Base-by-base conservation (phyloP, 371 early-diverging fungal genomes). In the Saksenaea vasiformis region DNA sequence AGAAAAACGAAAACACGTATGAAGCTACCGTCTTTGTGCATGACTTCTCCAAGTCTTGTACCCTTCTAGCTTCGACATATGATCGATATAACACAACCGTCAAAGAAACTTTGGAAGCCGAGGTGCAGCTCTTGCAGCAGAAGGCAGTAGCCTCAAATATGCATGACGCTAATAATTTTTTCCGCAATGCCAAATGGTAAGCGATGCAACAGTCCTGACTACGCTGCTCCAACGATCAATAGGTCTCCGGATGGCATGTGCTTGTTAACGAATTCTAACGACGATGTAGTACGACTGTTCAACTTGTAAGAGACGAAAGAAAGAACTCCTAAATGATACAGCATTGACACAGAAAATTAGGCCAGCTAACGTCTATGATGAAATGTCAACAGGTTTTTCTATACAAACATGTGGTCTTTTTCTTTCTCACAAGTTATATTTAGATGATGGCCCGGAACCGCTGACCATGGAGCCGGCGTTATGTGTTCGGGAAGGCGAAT, bases 211-310 rank as follows among this genome's bases (percentile, higher is more conserved):
- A 14, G 3, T 38, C 13, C 19, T 37, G 15, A 39, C 19, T 35
- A 5, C 31, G 10, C 15, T 44, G 0, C 31, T 15, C 17, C 26
- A 28, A 51, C 26, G 22, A 54, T 5, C 24, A 11, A 38, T 64
- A 86, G 87, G 87, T 86, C 88, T 8, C 90, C 90, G 4, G 90
- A 90, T 69, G 91, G 91, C 34, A 68, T 80, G 1, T 88, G 84
- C 64, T 38, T 89, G 0, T 62, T 90, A 54, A 77, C 84, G 5
- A 87, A 82, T 61, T 83, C 85, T 7, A 87, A 85, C 63, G 91
- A 90, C 63, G 79, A 85, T 67, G 59, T 70, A 13, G 44, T 88
- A 27, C 78, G 89, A 27, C 56, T 88, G 58, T 87, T 85, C 71
- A 77, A 79, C 51, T 43, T 82, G 86, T 85, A 82, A 65, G 62